These are phyloP conservation scores for Dendrobium chrysotoxum DNA, from an alignment of 106 monocot species.

Conservation along the genomic window DNA sequence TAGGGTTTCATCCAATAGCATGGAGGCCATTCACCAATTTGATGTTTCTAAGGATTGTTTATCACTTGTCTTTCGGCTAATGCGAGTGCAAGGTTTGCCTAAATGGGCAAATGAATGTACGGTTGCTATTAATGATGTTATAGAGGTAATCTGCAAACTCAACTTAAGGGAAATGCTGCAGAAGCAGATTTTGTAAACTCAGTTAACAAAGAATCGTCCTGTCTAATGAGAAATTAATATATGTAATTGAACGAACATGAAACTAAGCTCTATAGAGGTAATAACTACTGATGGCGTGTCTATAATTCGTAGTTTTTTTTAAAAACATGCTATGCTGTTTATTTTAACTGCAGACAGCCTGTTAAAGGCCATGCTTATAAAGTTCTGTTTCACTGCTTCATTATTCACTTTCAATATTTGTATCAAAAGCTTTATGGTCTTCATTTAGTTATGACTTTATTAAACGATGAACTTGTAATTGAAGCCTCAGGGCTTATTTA, in stretches of 20 bases:
- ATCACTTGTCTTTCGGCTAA: slow-evolving; percentile 49
- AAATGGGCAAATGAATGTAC: slow-evolving; percentile 71
- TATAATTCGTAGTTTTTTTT: neutral
- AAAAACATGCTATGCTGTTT: neutral
- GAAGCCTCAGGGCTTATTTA: neutral
- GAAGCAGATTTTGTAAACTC: neutral
- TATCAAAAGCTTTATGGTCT: neutral
- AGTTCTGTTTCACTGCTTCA: neutral
- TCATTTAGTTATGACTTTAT: neutral
- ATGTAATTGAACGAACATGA: neutral
- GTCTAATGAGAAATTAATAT: neutral
- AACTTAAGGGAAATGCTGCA: neutral
- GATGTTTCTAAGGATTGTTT: slow-evolving; percentile 28
- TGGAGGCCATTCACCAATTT: slow-evolving; percentile 38
- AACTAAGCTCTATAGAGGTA: neutral
- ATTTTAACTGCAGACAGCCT: neutral
- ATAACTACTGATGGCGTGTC: neutral
- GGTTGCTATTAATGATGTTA: slow-evolving; percentile 80
- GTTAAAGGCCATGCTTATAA: neutral
- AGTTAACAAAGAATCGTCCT: neutral
- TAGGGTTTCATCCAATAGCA: slow-evolving; percentile 24
- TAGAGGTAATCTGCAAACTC: slow-evolving; percentile 41
- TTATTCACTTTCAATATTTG: neutral
- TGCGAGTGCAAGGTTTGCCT: slow-evolving; percentile 83
- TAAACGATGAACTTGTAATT: neutral